phyloP scores from a whole-genome alignment of 345 rosid species.

The Zanthoxylum bungeanum region DNA sequence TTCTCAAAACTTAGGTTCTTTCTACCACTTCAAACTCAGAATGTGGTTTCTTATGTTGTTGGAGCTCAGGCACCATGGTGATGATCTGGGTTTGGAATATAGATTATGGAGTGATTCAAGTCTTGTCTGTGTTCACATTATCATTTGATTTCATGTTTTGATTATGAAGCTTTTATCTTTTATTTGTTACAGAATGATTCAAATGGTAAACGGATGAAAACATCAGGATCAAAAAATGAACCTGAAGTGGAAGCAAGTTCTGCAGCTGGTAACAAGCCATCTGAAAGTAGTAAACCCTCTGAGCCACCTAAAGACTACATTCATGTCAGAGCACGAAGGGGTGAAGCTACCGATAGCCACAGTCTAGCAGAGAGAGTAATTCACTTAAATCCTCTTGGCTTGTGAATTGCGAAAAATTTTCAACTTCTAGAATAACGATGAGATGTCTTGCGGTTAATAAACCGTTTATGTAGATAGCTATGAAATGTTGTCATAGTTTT shows the following conservation, averaged over 20 bases:
- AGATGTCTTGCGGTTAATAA: not conserved
- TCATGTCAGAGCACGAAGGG: conserved; percentile 97
- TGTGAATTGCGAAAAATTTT: not conserved
- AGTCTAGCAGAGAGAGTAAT: conserved; percentile 96
- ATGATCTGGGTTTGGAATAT: not conserved
- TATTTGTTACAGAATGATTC: conserved; percentile 46
- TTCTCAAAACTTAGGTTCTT: not conserved
- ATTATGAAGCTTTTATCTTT: conserved; percentile 5
- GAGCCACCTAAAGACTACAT: conserved; percentile 90
- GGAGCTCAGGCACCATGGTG: not conserved
- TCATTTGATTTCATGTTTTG: not conserved
- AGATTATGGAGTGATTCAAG: not conserved
- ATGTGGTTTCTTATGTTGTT: not conserved
- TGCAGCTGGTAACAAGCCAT: conserved; percentile 46
- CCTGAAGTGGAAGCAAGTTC: conserved; percentile 69
- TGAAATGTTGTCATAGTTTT: not conserved
- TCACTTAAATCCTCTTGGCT: conserved; percentile 17
- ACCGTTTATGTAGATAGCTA: not conserved
- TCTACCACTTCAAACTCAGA: not conserved
- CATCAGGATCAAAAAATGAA: conserved; percentile 46
- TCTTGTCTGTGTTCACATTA: not conserved
- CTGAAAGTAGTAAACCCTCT: conserved; percentile 49
- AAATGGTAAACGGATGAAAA: conserved; percentile 54
- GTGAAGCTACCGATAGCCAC: conserved; percentile 98
- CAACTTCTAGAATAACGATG: not conserved